A percentile compares a stretch with the other conserved stretches of the same genome.
phyloP scores from a whole-genome alignment of 164 flowering plant genomes.

The Amborella trichopoda region DNA sequence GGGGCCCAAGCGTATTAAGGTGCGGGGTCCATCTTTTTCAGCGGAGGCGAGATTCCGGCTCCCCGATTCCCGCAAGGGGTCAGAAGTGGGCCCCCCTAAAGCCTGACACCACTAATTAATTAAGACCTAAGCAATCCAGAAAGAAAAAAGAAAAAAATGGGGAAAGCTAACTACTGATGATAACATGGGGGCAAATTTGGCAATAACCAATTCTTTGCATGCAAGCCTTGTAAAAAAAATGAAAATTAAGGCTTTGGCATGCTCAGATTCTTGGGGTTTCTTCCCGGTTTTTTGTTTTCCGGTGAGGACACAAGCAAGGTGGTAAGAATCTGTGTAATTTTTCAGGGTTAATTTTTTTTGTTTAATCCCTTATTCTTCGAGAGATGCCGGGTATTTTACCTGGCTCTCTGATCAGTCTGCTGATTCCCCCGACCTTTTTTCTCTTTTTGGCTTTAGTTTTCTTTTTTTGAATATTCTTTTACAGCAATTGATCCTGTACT shows the following conservation, averaged over 20 bases:
- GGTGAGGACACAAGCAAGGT: conserved; percentile 1
- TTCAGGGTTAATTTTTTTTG: neutral
- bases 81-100: neutral
- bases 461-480: conserved; percentile 4
- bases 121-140: neutral
- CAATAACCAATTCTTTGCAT: conserved; percentile 8
- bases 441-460: no score
- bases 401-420: neutral
- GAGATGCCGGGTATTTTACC: neutral
- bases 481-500: conserved; percentile 2
- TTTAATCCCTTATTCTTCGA: neutral
- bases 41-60: neutral
- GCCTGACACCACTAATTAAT: neutral
- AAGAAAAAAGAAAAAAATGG: conserved; percentile 1
- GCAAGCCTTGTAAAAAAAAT: no score
- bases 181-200: conserved; percentile 1
- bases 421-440: no score
- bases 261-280: conserved; percentile 5
- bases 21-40: neutral
- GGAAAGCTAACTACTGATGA: conserved; percentile 2
- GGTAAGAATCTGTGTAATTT: conserved; percentile 1
- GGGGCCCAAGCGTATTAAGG: neutral
- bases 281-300: neutral
- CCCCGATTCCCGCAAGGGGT: neutral
- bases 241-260: conserved; percentile 7